Base-by-base conservation (phyloP, 148 eudicot species). In the Nyssa sinensis region DNA sequence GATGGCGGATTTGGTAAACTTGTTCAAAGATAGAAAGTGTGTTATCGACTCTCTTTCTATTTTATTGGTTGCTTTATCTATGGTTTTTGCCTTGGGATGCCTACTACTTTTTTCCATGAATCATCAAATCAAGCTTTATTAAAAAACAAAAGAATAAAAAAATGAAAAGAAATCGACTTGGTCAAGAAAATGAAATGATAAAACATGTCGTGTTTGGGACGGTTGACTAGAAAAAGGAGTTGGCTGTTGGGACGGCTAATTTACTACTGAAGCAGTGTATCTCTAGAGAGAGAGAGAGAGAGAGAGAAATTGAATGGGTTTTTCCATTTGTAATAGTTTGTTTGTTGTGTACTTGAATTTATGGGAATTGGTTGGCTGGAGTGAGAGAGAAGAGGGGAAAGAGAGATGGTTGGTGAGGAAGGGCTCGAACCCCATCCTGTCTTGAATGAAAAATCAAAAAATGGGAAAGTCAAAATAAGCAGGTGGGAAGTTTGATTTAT, bases 1-100 rank as follows among this genome's bases (percentile, higher is more conserved):
- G 73, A 64, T 75, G 78, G 73, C 74, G 81, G 79, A 44, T 83
- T 80, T 83, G 83, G 86, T 83, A 73, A 66, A 17, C 44, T 37
- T 3, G 44, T 37, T 3, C 5, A 72, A 72, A 73, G 29, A 62
- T 39, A 29, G 59, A 21, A 39, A 28, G 67, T 62, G 27, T 3
- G 25, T 0, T 21, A 12, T 28, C 24, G 25, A 29, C 25, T 35
- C 47, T 27, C 28, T 39, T 28, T 12, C 17, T 70, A 10, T 55
- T 34, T 5, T 25, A 7, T 60, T 71, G 65, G 55, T 27, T 35
- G 35, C 75, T 41, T 39, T 72, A 49, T 6, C 16, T 69, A 12
- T 67, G 70, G 70, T 44, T 69, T 17, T 29, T 13, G 55, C 39
- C 59, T 30, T 73, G 7, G 67, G 74, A 72, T 73, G 37, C 75